Conservation (phyloP, 2,329 filamentous ascomycete genomes). For the Aspergillus sp. region DNA sequence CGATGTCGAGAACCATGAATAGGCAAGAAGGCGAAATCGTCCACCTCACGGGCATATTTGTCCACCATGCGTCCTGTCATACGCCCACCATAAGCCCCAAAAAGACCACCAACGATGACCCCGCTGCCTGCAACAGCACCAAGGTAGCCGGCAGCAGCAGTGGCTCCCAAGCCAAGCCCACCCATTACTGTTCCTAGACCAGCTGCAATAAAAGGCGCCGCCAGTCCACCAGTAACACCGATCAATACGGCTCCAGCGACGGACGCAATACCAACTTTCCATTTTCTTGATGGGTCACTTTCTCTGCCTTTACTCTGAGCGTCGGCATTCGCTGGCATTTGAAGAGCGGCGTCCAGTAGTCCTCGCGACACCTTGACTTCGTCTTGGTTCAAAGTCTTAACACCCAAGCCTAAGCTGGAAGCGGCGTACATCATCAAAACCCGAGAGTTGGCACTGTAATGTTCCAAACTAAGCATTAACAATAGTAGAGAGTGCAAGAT, state of each 20-base stretch:
- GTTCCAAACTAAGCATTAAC: conserved; percentile 71
- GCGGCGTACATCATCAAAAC: conserved; percentile 69
- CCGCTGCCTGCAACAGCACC: conserved; percentile 78
- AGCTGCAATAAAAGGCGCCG: conserved; percentile 72
- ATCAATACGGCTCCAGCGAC: conserved; percentile 87
- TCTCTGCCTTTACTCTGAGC: conserved; percentile 70
- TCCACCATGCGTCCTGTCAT: conserved; percentile 88
- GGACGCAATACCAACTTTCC: conserved; percentile 83
- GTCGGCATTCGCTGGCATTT: conserved; percentile 75
- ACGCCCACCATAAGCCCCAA: conserved; percentile 84
- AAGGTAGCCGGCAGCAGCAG: conserved; percentile 73
- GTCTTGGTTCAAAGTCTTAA: conserved; percentile 64
- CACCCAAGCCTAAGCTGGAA: conserved; percentile 68
- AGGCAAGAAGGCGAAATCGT: conserved; percentile 84
- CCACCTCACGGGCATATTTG: conserved; percentile 78
- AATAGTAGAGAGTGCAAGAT: conserved; percentile 72
- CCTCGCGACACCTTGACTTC: conserved; percentile 74
- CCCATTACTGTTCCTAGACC: conserved; percentile 78
- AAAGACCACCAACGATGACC: conserved; percentile 77
- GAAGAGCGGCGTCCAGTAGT: conserved; percentile 72
- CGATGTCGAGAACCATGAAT: conserved; percentile 57
- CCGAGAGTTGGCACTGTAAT: conserved; percentile 73
- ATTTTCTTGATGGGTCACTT: conserved; percentile 63
- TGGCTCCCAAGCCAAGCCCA: conserved; percentile 71
- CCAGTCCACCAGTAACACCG: conserved; percentile 76